Base-by-base conservation (phyloP, 768 basidiomycete species). In the Exidia glandulosa region DNA sequence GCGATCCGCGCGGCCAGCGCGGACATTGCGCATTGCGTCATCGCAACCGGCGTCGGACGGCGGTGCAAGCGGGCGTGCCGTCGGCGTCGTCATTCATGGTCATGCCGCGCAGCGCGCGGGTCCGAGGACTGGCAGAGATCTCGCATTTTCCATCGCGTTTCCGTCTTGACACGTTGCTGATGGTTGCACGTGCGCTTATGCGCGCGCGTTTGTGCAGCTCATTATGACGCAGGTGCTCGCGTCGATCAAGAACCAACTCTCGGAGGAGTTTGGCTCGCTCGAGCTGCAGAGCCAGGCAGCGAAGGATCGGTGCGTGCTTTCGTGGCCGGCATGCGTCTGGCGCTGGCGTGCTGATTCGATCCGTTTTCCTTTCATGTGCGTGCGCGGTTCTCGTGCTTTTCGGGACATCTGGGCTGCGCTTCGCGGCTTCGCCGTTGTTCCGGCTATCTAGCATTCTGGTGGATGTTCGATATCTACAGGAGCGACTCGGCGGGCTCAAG, bases 151-250 rank as follows among this genome's bases (percentile, higher is more conserved):
- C 19, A 23, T 14, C 41, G 41, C 19, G 41, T 14, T 45, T 45
- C 41, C 41, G 41, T 19, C 6, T 23, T 14, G 41, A 45, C 41
- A 45, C 41, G 41, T 45, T 45, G n/a, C n/a, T n/a, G n/a, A n/a
- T n/a, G 41, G 41, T 23, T 45, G 50, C 25, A 13, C 25, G 10
- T 31, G 47, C 47, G n/a, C 25, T 7, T 48, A n/a, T 48, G 47
- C 25, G 25, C 30, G 50, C 50, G 27, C 30, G 25, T 54, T 6
- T n/a, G n/a, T 54, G 50, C 50, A 96, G 90, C 82, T 81, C 70
- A 92, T 99, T 69, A 94, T 97, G 90, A 83, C 85, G 34, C 91
- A 97, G 69, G 96, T 98, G 14, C 87, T 97, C 62, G 89, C 89
- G 23, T 86, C 91, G 14, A 94, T 97, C 72, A 93, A 93, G 71